Evolutionary conservation across 345 rosid species (phyloP).

Genomic region (Salix arbutifolia): DNA sequence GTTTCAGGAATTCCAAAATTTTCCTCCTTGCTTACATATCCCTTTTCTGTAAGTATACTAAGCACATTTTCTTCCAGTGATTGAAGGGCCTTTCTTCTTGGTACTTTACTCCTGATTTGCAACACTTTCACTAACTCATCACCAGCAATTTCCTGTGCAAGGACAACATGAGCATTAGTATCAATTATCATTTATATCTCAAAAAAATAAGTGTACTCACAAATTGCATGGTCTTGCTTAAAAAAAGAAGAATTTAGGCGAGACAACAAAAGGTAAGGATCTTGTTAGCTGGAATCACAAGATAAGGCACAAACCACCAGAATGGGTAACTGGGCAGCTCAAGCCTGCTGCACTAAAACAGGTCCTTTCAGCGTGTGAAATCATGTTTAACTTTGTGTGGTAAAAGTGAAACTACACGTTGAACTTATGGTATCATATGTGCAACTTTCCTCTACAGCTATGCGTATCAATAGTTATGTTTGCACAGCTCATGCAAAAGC

Average conservation of each 20-base stretch:
- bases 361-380: slow-evolving; percentile 1
- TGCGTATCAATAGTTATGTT: not conserved
- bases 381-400: not conserved
- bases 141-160: slow-evolving; percentile 76
- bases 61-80: slow-evolving; percentile 78
- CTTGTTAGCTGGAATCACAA: not conserved
- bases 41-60: slow-evolving; percentile 75
- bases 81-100: slow-evolving; percentile 83
- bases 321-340: not conserved
- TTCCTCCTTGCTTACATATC: slow-evolving; percentile 65
- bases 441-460: not conserved
- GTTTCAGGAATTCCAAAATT: slow-evolving; percentile 52
- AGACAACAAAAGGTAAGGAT: not conserved
- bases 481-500: not conserved
- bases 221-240: not conserved
- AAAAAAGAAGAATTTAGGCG: not conserved
- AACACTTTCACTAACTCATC: slow-evolving; percentile 65
- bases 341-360: not conserved
- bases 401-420: not conserved
- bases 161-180: slow-evolving; percentile 5
- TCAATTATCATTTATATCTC: not conserved
- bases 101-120: slow-evolving; percentile 74
- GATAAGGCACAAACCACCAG: not conserved
- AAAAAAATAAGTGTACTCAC: not conserved
- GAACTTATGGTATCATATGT: not conserved